Evolutionary conservation across 192 early-diverging fungal species (phyloP).

Genomic region (Coemansia sp.): DNA sequence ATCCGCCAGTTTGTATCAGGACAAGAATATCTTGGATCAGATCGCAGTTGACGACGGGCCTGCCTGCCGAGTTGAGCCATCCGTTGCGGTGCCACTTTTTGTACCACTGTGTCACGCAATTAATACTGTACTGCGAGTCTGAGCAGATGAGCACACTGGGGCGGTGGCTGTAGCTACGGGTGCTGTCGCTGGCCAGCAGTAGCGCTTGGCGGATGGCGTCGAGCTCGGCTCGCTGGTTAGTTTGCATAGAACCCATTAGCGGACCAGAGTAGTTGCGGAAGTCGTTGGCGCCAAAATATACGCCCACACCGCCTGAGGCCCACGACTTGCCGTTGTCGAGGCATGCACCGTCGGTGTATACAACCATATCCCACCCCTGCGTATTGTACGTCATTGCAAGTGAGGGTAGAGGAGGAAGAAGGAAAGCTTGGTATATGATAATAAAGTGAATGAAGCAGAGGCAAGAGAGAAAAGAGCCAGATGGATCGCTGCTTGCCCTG

Average conservation of each 20-base stretch:
- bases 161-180: background rate
- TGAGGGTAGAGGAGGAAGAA: too few species aligned
- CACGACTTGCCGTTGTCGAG: conserved; percentile 48
- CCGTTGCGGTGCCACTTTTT: conserved; percentile 15
- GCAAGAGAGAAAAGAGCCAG: too few species aligned
- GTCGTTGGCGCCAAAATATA: conserved; percentile 58
- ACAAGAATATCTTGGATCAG: background rate
- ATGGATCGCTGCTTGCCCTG: too few species aligned
- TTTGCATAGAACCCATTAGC: conserved; percentile 19
- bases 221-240: conserved; percentile 22
- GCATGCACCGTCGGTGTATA: conserved; percentile 63
- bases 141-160: conserved; percentile 7
- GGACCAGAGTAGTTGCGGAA: conserved; percentile 52
- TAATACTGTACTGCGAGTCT: conserved; percentile 16
- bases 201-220: conserved; percentile 27
- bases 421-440: too few species aligned
- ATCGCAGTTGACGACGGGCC: too few species aligned
- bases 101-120: conserved; percentile 15
- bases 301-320: conserved; percentile 60
- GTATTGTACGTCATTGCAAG: too few species aligned
- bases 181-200: too few species aligned
- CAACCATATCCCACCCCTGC: too few species aligned
- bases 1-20: conserved; percentile 15
- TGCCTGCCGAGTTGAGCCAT: background rate
- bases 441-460: too few species aligned